Evolutionary conservation across 2,329 filamentous ascomycete genomes (phyloP).

Genomic region (Fusarium pininemorale): DNA sequence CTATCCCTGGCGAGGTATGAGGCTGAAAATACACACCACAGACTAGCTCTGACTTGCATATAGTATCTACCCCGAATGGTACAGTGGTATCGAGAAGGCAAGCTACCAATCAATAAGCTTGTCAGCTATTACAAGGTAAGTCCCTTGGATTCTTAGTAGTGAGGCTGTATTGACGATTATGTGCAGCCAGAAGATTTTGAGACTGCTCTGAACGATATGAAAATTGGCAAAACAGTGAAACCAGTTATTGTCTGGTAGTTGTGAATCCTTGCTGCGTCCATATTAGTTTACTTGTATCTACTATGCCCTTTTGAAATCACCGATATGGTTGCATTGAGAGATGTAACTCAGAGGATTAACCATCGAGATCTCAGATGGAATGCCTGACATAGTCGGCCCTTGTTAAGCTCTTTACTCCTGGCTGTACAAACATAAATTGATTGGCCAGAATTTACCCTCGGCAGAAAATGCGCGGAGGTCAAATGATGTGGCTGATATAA

Average conservation of each 20-base stretch:
- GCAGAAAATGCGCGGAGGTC: not conserved
- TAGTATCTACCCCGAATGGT: not conserved
- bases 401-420: not conserved
- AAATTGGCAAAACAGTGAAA: not conserved
- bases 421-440: not conserved
- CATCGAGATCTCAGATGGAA: no score
- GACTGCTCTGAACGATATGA: not conserved
- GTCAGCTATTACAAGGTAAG: not conserved
- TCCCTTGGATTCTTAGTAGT: fast-evolving
- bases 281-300: not conserved
- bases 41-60: not conserved
- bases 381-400: not conserved
- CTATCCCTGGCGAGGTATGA: not conserved
- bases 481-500: not conserved
- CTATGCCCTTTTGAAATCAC: not conserved
- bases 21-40: no score
- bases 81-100: conserved; percentile 2
- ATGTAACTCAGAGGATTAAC: not conserved
- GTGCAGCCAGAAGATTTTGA: not conserved
- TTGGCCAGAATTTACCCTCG: not conserved
- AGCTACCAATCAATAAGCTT: not conserved
- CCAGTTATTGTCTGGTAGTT: not conserved
- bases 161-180: not conserved
- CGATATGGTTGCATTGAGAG: not conserved
- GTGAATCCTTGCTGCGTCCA: no score